phyloP scores from a whole-genome alignment of 371 early-diverging fungal species.

The Rhizomucor miehei region DNA sequence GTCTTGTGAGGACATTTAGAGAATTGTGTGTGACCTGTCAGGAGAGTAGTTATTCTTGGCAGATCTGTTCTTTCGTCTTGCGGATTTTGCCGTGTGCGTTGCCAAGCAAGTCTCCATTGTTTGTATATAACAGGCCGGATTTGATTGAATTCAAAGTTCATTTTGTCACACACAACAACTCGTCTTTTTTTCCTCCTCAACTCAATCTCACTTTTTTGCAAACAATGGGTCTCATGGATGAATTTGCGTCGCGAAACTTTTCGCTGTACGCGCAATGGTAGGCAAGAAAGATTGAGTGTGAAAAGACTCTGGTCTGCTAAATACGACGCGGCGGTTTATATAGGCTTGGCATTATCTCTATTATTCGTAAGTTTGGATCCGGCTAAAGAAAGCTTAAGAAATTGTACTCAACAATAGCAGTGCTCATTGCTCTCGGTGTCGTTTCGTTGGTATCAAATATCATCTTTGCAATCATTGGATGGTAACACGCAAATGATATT shows the following conservation, averaged over 20 bases:
- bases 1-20: too few species aligned
- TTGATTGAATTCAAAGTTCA: too few species aligned
- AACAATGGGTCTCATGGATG: constrained; percentile 42
- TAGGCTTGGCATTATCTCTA: constrained; percentile 40
- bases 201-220: background rate
- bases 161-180: too few species aligned
- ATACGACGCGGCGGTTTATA: background rate
- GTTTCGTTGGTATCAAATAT: constrained; percentile 26
- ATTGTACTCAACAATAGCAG: constrained; percentile 13
- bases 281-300: background rate
- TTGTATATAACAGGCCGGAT: too few species aligned
- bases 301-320: background rate
- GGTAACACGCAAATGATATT: constrained; percentile 17
- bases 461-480: constrained; percentile 42
- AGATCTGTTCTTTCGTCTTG: too few species aligned
- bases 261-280: constrained; percentile 53
- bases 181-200: too few species aligned
- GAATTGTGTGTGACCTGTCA: too few species aligned
- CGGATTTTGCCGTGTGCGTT: too few species aligned
- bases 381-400: too few species aligned
- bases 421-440: constrained; percentile 35
- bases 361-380: constrained; percentile 29
- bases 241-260: constrained; percentile 46
- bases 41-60: too few species aligned
- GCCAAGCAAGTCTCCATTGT: too few species aligned